These are phyloP conservation scores for Dissoconium aciculare DNA, from an alignment of 2,329 filamentous ascomycete species.

Conservation along the genomic window DNA sequence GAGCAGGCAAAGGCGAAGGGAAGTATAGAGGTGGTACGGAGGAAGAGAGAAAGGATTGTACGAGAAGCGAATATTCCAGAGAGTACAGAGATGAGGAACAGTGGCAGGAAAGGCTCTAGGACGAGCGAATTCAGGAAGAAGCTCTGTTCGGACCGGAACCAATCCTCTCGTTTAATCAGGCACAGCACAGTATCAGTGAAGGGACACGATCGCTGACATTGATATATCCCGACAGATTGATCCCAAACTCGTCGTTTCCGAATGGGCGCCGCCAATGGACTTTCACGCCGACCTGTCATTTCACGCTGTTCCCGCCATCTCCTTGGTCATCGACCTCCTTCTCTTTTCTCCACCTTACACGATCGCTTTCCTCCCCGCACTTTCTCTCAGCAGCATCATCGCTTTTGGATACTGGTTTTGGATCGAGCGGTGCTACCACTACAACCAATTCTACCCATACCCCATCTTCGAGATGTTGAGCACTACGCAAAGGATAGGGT, in stretches of 20 bases:
- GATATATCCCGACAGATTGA: constrained; percentile 21
- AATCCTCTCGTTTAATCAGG: too few relatives aligned
- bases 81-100: too few relatives aligned
- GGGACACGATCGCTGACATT: constrained; percentile 3
- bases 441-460: constrained; percentile 69
- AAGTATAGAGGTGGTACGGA: too few relatives aligned
- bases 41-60: too few relatives aligned
- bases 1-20: too few relatives aligned
- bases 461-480: constrained; percentile 61
- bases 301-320: constrained; percentile 49
- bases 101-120: too few relatives aligned
- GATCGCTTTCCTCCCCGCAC: constrained; percentile 43
- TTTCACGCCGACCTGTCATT: constrained; percentile 47
- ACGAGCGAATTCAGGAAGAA: too few relatives aligned
- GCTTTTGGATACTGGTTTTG: constrained; percentile 61
- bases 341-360: constrained; percentile 61
- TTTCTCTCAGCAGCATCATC: constrained; percentile 42
- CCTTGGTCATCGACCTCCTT: constrained; percentile 50
- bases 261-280: constrained; percentile 25
- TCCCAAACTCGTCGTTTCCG: constrained; percentile 40
- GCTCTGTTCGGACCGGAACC: too few relatives aligned
- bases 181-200: constrained; percentile 1
- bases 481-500: constrained; percentile 47
- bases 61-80: too few relatives aligned
- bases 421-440: constrained; percentile 55